Base-by-base conservation (phyloP, 2,329 filamentous ascomycete species). In the Ophiostoma fasciatum region DNA sequence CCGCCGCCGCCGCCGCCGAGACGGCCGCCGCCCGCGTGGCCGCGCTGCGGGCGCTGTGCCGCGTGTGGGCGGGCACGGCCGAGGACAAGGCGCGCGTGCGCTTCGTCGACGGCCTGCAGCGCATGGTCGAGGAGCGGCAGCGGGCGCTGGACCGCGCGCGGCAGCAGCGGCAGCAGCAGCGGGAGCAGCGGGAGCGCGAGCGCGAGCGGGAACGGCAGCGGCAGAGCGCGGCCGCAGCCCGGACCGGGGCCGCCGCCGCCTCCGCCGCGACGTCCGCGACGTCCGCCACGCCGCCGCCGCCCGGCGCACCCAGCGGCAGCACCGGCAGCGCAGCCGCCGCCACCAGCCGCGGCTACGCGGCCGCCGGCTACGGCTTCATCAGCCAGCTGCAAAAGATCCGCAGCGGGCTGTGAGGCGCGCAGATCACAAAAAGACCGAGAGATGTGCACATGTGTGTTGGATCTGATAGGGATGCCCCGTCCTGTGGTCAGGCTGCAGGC, bases 61-160 rank as follows among this genome's bases (percentile, higher is more conserved):
- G 60, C n/a, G 76, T 98, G 17, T 98, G 90, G 87, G 88, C 81
- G 53, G 85, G 85, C n/a, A 94, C 90, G 3, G 80, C 82, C 0
- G 90, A 98, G 59, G 90, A 96, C 55, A 92, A 82, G 58, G 83
- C 84, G 6, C 66, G 90, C 36, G 61, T 61, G 9, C 81, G 74
- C 49, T 85, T 94, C 52, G 77, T 98, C 14, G 88, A 96, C 45
- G 68, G 70, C 35, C 55, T 98, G 48, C 74, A 76, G 23, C 84
- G 76, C 61, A 68, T 83, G 57, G 82, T 94, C 2, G 85, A 94
- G 51, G 88, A 94, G 45, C 64, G 63, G 39, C 69, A 69, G 44
- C 59, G 60, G 45, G 67, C 70, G 39, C 49, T 74, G 38, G 48
- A 71, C 46, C 59, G 57, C 44, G 70, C 72, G 47, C 54, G 30